Conservation (phyloP, 306 rosid species). For the Cucurbita moschata region DNA sequence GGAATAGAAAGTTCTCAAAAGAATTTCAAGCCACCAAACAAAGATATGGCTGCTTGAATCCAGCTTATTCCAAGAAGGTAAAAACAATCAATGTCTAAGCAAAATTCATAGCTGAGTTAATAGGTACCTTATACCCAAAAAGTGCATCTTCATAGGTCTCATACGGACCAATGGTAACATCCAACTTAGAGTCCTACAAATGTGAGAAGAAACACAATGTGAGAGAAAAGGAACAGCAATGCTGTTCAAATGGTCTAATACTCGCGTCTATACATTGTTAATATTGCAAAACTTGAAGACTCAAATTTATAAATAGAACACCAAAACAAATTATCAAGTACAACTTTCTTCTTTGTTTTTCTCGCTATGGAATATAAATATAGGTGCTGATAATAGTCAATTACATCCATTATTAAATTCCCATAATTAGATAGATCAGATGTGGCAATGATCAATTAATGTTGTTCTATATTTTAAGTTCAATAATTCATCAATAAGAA, state of each 20-base stretch:
- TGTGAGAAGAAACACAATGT: background rate
- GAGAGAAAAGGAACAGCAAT: background rate
- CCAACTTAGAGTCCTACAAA: conserved; percentile 73
- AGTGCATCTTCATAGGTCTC: conserved; percentile 86
- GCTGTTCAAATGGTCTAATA: background rate
- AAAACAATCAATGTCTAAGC: background rate
- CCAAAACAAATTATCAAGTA: background rate
- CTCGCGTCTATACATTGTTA: background rate
- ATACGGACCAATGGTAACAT: conserved; percentile 88
- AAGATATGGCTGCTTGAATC: background rate
- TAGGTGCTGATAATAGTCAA: background rate
- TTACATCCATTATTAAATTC: background rate
- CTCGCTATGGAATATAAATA: background rate
- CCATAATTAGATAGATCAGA: background rate
- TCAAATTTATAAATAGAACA: background rate
- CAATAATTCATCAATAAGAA: background rate
- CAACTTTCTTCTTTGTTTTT: no score
- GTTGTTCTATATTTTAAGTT: background rate
- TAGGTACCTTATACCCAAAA: conserved; percentile 80
- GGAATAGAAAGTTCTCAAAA: background rate
- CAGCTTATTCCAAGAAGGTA: background rate
- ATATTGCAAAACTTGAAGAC: background rate
- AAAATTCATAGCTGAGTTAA: background rate
- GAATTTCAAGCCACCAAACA: background rate
- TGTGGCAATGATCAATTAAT: background rate